Evolutionary conservation across 257 asterid species (phyloP), one percentile per base, ranked within the genome.

Genomic region (Jasminum sambac): DNA sequence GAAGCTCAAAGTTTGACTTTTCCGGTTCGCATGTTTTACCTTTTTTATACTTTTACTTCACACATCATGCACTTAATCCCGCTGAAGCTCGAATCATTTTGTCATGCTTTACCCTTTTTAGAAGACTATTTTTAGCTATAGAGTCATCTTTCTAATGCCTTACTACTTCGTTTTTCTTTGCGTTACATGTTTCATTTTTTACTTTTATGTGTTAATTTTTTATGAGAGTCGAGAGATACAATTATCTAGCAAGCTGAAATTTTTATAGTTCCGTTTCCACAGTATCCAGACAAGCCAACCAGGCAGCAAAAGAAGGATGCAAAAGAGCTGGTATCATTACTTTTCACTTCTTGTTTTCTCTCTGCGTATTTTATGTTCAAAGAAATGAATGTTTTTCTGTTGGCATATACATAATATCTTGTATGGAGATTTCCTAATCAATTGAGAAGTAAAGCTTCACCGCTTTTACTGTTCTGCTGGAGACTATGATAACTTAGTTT

Each of bases 251-350:
- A 39, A 65, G 67, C 60, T 74, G 62, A 76, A 66, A 1, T n/a
- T 67, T 37, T 61, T 19, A 43, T 41, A 14, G 42, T 67, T 42
- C 44, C n/a, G 64, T 63, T 72, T 67, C 78, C 75, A 10, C 94
- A 94, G 99, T 94, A 94, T 81, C 99, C 99, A 25, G 99, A 94
- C 63, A 89, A 80, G 82, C 99, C 99, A 68, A 91, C 95, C 8
- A 89, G 96, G 84, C 99, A 89, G 69, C 99, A 94, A 76, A 89
- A 83, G 91, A 94, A 79, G 82, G 99, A 94, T 69, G 98, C 86
- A 64, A 91, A 86, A 86, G 99, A 91, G 79, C 87, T 94, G 99
- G 98, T 94, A 89, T 77, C 80, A 26, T 69, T 38, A 23, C 64
- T 36, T 26, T 69, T 70, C 58, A n/a, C 55, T 44, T 36, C 48